Conservation (phyloP, 2,329 filamentous ascomycete species). For the Myriosclerotinia scirpicola region DNA sequence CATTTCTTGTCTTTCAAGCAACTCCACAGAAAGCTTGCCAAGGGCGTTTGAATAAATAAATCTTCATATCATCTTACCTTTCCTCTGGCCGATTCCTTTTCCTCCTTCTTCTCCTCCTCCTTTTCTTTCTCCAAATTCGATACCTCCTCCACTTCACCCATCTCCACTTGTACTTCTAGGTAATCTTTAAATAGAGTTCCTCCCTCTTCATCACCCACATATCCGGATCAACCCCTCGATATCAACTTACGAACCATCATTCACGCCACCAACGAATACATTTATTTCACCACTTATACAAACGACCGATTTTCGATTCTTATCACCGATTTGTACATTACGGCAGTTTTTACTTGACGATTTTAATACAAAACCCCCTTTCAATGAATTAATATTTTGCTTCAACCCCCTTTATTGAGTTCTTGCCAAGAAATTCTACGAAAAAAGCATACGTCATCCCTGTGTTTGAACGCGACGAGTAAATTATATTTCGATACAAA, state of each 20-base stretch:
- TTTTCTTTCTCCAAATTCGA: not conserved
- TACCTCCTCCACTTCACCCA: not conserved
- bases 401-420: not conserved
- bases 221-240: not conserved
- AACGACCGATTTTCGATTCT: not conserved
- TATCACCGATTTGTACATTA: not conserved
- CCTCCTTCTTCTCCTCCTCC: not conserved
- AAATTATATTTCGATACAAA: slow-evolving; percentile 5
- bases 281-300: not conserved
- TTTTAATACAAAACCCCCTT: not conserved
- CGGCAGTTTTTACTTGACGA: not conserved
- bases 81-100: not conserved
- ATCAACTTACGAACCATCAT: not conserved
- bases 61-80: not conserved
- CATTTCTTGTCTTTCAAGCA: not conserved
- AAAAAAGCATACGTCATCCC: slow-evolving; percentile 20
- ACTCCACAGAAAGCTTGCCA: slow-evolving; percentile 3
- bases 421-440: not conserved
- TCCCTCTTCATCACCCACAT: not conserved
- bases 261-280: slow-evolving; percentile 2
- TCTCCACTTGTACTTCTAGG: not conserved
- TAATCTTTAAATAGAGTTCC: not conserved
- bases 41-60: not conserved
- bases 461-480: not conserved
- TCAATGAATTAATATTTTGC: not conserved